A percentile compares a stretch with the other conserved stretches of the same genome.
These are phyloP conservation scores for Cerioporus squamosus DNA, from an alignment of 1,284 basidiomycete genomes.

Conservation along the genomic window DNA sequence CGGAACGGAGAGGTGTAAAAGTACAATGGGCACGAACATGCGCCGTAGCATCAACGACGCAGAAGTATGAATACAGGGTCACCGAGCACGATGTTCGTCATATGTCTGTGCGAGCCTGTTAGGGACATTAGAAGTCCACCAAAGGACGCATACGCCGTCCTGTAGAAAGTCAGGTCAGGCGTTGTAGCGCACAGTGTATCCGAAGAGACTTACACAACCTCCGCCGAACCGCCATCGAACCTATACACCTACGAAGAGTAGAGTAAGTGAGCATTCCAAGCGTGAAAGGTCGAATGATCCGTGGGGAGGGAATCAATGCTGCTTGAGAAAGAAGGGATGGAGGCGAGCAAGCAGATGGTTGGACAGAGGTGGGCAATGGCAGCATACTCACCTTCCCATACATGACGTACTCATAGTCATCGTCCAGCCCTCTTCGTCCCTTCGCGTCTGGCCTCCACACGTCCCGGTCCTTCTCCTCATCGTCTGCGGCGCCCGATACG, in stretches of 20 bases:
- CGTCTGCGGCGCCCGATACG: constrained; percentile 48
- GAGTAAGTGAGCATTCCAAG: constrained; percentile 11
- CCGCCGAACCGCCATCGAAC: constrained; percentile 87
- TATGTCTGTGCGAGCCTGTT: constrained; percentile 91
- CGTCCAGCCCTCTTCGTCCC: constrained; percentile 86
- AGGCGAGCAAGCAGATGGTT: neutral
- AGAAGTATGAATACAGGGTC: constrained; percentile 92
- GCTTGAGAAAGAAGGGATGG: neutral
- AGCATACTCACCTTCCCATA: constrained; percentile 83
- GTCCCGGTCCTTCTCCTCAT: constrained; percentile 73
- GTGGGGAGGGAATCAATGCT: no score
- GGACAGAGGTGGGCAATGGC: neutral
- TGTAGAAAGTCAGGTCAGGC: constrained; percentile 36
- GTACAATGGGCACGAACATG: constrained; percentile 1
- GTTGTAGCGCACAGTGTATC: neutral
- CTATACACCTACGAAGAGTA: constrained; percentile 81
- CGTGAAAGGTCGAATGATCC: no score
- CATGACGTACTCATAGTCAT: constrained; percentile 99
- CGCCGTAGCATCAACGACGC: constrained; percentile 58
- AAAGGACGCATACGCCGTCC: constrained; percentile 95
- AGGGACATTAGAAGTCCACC: constrained; percentile 97
- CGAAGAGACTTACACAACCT: constrained; percentile 67
- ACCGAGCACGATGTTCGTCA: constrained; percentile 91
- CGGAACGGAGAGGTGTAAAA: no score
- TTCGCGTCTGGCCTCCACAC: constrained; percentile 91